Conservation (phyloP, 164 flowering plant genomes). For the Berberis thunbergii region DNA sequence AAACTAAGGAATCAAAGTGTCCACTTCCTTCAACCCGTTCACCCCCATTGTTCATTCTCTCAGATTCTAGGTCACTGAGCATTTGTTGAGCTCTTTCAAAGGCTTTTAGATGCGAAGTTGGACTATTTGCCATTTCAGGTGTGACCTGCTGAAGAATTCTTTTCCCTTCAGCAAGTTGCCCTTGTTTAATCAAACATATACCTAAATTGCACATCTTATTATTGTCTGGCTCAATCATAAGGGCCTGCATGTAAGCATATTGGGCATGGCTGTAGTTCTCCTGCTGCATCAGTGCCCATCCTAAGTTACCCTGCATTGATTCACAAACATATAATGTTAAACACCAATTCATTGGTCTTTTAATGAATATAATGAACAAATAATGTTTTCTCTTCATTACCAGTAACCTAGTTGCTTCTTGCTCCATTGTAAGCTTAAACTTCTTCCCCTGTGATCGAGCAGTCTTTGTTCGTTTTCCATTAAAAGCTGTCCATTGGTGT, state of each 20-base stretch:
- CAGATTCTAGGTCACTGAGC: constrained; percentile 78
- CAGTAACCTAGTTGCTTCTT: constrained; percentile 92
- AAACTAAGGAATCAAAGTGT: constrained; percentile 77
- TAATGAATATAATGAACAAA: background rate
- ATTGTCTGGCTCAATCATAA: constrained; percentile 60
- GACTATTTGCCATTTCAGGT: constrained; percentile 76
- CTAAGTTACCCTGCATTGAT: constrained; percentile 77
- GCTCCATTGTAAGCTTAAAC: constrained; percentile 92
- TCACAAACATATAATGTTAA: background rate
- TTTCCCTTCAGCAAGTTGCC: constrained; percentile 73
- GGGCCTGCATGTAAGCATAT: constrained; percentile 29
- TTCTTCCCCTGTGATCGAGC: constrained; percentile 98
- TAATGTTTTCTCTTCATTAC: constrained; percentile 22
- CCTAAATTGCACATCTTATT: constrained; percentile 99
- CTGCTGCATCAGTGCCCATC: constrained; percentile 99
- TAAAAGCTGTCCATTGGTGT: constrained; percentile 94
- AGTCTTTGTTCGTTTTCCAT: constrained; percentile 96
- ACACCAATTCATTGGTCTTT: background rate
- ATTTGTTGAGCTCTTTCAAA: constrained; percentile 97
- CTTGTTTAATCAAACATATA: constrained; percentile 96
- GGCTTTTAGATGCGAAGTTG: constrained; percentile 92
- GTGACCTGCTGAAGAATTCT: constrained; percentile 68
- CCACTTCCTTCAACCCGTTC: constrained; percentile 61
- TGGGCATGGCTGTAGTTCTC: constrained; percentile 86
- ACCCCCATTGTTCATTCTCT: constrained; percentile 52